A percentile compares a stretch with the other conserved stretches of the same genome.
These are phyloP conservation scores for Claviceps digitariae DNA, from an alignment of 2,329 filamentous ascomycete genomes.

Conservation along the genomic window DNA sequence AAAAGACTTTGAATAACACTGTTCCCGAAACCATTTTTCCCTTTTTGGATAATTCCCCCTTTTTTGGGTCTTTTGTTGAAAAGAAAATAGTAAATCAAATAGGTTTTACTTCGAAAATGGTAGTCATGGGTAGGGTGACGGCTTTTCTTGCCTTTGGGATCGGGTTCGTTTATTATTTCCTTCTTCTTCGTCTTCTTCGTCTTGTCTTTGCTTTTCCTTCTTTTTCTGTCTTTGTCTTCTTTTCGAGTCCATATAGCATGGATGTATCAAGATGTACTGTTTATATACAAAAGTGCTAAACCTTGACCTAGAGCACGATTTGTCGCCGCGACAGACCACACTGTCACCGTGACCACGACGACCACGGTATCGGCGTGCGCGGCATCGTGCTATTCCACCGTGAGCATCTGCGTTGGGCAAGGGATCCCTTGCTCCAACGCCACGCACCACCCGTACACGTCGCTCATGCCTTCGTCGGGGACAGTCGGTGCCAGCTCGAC, in stretches of 20 bases:
- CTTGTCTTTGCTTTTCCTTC: not conserved
- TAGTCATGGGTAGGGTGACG: not conserved
- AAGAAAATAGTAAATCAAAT: too few relatives aligned
- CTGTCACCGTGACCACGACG: constrained; percentile 19
- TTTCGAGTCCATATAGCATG: too few relatives aligned
- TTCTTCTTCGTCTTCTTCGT: not conserved
- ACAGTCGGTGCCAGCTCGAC: not conserved
- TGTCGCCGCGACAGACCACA: constrained; percentile 13
- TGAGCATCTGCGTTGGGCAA: not conserved
- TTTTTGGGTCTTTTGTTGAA: not conserved
- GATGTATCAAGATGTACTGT: too few relatives aligned
- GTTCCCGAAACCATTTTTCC: not conserved
- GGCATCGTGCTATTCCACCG: constrained; percentile 12
- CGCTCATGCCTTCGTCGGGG: not conserved
- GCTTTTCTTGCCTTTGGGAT: not conserved
- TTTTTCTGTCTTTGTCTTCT: not conserved
- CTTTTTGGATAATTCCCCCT: not conserved
- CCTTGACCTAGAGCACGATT: constrained; percentile 10
- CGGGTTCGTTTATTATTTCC: not conserved
- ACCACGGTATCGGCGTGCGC: constrained; percentile 17
- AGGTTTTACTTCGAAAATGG: not conserved
- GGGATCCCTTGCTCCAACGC: not conserved
- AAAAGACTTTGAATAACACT: not conserved
- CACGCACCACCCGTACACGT: not conserved
- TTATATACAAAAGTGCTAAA: not conserved